These are phyloP conservation scores for Carex parvula DNA, from an alignment of 176 grass and related monocot species.

Conservation along the genomic window DNA sequence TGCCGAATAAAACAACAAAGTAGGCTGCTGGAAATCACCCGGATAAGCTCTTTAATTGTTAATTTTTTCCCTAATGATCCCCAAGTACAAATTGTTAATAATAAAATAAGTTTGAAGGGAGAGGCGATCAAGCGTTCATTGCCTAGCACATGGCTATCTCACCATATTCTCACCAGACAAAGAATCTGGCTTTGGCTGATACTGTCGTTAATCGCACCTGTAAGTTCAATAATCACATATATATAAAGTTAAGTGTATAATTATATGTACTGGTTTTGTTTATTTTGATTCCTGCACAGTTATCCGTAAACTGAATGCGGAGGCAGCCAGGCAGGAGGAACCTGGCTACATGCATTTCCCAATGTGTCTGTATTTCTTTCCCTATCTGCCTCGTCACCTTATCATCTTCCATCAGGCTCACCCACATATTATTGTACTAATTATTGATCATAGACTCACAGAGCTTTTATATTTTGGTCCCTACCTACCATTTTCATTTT, in stretches of 20 bases:
- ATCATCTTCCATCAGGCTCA: neutral
- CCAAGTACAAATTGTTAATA: constrained; percentile 2
- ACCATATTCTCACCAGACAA: constrained; percentile 23
- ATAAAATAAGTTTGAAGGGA: neutral
- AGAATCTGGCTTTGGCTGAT: constrained; percentile 24
- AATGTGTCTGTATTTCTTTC: neutral
- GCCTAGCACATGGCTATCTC: constrained; percentile 13
- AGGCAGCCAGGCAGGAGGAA: constrained; percentile 5
- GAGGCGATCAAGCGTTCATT: neutral
- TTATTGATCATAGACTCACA: neutral
- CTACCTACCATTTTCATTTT: neutral
- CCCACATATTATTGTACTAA: neutral
- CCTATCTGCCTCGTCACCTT: constrained; percentile 6
- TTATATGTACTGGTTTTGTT: neutral
- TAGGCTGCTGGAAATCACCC: neutral
- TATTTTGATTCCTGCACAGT: constrained; percentile 17
- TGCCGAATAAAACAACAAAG: constrained; percentile 5
- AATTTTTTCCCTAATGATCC: neutral
- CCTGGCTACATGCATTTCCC: constrained; percentile 18
- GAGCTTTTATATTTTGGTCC: neutral
- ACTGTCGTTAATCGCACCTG: constrained; percentile 30
- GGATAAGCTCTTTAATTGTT: neutral
- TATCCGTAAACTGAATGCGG: constrained; percentile 4
- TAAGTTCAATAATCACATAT: constrained; percentile 24
- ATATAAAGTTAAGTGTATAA: neutral